Percentiles rank a stretch among this genome's conserved stretches.
phyloP scores from a whole-genome alignment of 305 asterid species.

The Solanum hybrid region DNA sequence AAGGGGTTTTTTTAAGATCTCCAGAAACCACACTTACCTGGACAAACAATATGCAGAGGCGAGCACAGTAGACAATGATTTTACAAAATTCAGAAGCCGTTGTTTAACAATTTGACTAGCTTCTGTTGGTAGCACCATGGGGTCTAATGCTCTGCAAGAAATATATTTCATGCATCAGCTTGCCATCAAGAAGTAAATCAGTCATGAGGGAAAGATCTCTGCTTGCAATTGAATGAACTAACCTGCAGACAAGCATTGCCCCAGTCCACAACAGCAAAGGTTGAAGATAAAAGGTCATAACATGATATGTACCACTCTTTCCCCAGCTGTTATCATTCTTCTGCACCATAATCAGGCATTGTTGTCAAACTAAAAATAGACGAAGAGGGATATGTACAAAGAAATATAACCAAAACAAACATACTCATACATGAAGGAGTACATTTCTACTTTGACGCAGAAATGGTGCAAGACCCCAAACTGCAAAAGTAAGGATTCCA shows the following conservation, averaged over 20 bases:
- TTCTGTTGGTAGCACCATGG: conserved; percentile 66
- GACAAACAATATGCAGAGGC: conserved; percentile 83
- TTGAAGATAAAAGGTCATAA: conserved; percentile 64
- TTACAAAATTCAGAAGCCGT: conserved; percentile 71
- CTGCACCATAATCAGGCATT: conserved; percentile 26
- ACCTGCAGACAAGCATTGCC: conserved; percentile 87
- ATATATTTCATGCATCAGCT: conserved; percentile 1
- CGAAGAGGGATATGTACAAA: conserved; percentile 4
- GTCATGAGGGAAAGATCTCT: neutral
- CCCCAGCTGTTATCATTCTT: conserved; percentile 63
- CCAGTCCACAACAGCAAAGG: conserved; percentile 81
- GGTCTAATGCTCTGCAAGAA: conserved; percentile 74
- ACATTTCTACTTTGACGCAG: conserved; percentile 57
- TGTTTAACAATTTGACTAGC: conserved; percentile 71
- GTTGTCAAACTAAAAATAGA: neutral
- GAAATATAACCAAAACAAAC: neutral
- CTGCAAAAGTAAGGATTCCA: conserved; percentile 60
- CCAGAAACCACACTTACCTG: conserved; percentile 32
- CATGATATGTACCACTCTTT: conserved; percentile 53
- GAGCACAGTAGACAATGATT: conserved; percentile 80
- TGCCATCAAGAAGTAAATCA: neutral
- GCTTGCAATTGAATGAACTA: conserved; percentile 10
- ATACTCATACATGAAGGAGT: conserved; percentile 41
- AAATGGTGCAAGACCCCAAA: conserved; percentile 86
- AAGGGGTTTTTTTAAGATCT: neutral